Percentiles rank a stretch among this genome's conserved stretches.
Conservation (phyloP, 1,284 basidiomycete genomes). For the Flammula alnicola region DNA sequence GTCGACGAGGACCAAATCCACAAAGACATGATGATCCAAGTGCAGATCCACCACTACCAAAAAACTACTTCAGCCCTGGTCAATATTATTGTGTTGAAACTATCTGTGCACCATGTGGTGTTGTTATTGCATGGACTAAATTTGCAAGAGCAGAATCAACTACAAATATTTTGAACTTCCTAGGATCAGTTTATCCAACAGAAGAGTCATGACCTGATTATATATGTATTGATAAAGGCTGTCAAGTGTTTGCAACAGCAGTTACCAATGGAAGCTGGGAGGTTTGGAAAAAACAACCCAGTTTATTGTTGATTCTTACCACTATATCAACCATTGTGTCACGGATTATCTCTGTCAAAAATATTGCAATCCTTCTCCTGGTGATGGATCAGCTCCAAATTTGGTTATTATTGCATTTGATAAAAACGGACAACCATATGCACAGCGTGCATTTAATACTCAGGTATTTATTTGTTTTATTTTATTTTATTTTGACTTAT, state of each 20-base stretch:
- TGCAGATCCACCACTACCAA: too few species aligned
- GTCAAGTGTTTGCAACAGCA: conserved; percentile 15
- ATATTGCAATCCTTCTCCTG: conserved; percentile 22
- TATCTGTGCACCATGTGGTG: too few species aligned
- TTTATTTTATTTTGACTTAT: not conserved
- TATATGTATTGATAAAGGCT: too few species aligned
- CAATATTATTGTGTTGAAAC: conserved; percentile 5
- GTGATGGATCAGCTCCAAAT: conserved; percentile 21
- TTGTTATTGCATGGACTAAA: not conserved
- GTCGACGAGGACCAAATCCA: too few species aligned
- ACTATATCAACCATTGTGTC: conserved; percentile 26
- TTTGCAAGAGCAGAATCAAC: not conserved
- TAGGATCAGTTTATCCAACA: too few species aligned
- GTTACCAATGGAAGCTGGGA: conserved; percentile 2
- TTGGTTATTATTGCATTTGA: not conserved
- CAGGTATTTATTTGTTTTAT: conserved; percentile 3
- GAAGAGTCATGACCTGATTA: too few species aligned
- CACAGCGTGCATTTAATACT: conserved; percentile 12
- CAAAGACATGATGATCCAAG: too few species aligned
- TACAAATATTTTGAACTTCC: conserved; percentile 15
- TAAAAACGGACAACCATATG: conserved; percentile 6
- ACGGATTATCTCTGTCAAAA: conserved; percentile 19
- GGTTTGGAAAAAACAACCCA: conserved; percentile 18
- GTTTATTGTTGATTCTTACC: too few species aligned
- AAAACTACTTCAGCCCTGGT: conserved; percentile 2